phyloP scores from a whole-genome alignment of 306 rosid species.

The Cucurbita argyrosperma region DNA sequence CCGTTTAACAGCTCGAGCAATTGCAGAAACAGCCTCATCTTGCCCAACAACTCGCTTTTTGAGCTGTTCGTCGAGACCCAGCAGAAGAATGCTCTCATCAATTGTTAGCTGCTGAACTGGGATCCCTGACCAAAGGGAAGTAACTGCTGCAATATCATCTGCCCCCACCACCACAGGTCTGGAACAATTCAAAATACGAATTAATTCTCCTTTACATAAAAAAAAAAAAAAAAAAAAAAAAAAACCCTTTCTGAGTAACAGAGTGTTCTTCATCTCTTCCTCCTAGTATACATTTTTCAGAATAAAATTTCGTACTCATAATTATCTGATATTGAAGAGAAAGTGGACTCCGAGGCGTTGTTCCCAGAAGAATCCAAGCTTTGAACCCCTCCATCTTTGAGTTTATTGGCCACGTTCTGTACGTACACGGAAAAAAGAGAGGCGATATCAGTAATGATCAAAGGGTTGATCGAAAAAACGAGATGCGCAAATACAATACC shows the following conservation, averaged over 20 bases:
- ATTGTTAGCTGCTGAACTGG: constrained; percentile 19
- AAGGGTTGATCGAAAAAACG: not conserved
- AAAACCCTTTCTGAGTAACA: not conserved
- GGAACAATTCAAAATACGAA: not conserved
- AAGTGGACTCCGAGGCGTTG: constrained; percentile 28
- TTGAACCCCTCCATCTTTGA: constrained; percentile 28
- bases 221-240: not conserved
- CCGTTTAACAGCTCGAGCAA: constrained; percentile 15
- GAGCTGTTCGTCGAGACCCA: constrained; percentile 11
- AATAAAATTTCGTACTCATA: constrained; percentile 39
- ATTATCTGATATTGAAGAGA: constrained; percentile 27
- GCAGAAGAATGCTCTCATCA: constrained; percentile 7
- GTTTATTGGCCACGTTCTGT: constrained; percentile 44
- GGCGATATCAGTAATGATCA: constrained; percentile 1
- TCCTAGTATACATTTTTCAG: constrained; percentile 6
- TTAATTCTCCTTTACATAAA: constrained; percentile 1
- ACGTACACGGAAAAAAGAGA: constrained; percentile 12
- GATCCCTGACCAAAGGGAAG: constrained; percentile 16
- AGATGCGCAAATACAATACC: constrained; percentile 32
- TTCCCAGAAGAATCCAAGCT: constrained; percentile 32
- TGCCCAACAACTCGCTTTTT: constrained; percentile 15
- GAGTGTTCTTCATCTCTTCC: not conserved
- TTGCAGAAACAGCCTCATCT: constrained; percentile 17
- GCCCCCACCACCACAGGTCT: constrained; percentile 7
- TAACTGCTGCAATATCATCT: constrained; percentile 12